Evolutionary conservation across 164 flowering plant species (phyloP).

Genomic region (Sedum album): DNA sequence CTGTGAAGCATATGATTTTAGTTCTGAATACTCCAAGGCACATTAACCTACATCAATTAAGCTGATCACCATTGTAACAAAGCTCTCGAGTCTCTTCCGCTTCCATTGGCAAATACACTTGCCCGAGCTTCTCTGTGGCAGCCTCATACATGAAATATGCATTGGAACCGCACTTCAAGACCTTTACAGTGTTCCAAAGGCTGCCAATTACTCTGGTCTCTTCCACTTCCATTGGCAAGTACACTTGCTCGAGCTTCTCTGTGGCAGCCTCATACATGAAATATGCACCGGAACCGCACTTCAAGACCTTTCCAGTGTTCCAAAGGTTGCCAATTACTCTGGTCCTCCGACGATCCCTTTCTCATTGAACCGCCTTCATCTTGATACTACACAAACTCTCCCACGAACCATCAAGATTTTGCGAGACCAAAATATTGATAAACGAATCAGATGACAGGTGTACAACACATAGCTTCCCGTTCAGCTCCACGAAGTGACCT

Average conservation of each 20-base stretch:
- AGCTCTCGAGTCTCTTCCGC: too few relatives aligned
- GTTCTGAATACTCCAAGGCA: too few relatives aligned
- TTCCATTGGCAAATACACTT: too few relatives aligned
- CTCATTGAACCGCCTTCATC: background rate
- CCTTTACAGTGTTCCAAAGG: too few relatives aligned
- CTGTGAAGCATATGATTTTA: too few relatives aligned
- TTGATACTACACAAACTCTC: background rate
- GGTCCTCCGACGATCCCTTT: background rate
- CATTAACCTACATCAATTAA: too few relatives aligned
- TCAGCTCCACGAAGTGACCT: background rate
- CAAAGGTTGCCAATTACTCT: background rate
- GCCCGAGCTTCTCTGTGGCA: background rate
- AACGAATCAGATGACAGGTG: background rate
- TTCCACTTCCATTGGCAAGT: too few relatives aligned
- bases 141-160: background rate
- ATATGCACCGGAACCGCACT: too few relatives aligned
- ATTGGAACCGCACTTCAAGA: background rate
- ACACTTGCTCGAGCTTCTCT: too few relatives aligned
- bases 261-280: too few relatives aligned
- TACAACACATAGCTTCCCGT: background rate
- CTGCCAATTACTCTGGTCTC: too few relatives aligned
- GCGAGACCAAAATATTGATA: background rate
- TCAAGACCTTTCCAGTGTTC: background rate
- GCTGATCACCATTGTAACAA: too few relatives aligned
- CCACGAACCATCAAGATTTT: background rate